phyloP scores from a whole-genome alignment of 2,329 filamentous ascomycete species.

The Penicillium sp. region DNA sequence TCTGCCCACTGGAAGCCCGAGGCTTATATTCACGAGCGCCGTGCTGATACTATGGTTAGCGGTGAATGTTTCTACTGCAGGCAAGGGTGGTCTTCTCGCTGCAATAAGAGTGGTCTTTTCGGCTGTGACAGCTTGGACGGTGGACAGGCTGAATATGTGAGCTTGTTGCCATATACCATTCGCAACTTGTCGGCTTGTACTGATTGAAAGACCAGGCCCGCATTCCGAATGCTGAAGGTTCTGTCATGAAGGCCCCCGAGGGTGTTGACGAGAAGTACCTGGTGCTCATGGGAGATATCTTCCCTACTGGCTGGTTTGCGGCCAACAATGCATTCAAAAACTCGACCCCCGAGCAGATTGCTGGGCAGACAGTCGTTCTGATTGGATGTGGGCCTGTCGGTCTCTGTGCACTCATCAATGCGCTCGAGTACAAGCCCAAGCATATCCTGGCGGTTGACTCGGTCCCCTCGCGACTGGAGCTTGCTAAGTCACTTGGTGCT shows the following conservation, averaged over 20 bases:
- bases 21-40: background rate
- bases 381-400: slow-evolving; percentile 85
- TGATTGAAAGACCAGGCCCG: slow-evolving; percentile 51
- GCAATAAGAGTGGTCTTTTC: slow-evolving; percentile 66
- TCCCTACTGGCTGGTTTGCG: slow-evolving; percentile 79
- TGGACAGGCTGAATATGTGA: slow-evolving; percentile 72
- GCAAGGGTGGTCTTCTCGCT: slow-evolving; percentile 71
- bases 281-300: slow-evolving; percentile 89
- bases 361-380: slow-evolving; percentile 68
- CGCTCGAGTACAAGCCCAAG: slow-evolving; percentile 70
- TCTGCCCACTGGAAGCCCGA: background rate
- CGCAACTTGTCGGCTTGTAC: slow-evolving; percentile 4
- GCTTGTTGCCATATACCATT: slow-evolving; percentile 10
- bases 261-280: slow-evolving; percentile 70
- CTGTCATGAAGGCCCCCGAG: slow-evolving; percentile 68
- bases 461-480: slow-evolving; percentile 67
- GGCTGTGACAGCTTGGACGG: slow-evolving; percentile 68
- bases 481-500: slow-evolving; percentile 70
- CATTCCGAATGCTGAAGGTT: slow-evolving; percentile 75
- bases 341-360: slow-evolving; percentile 55
- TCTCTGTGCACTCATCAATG: slow-evolving; percentile 75
- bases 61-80: slow-evolving; percentile 81
- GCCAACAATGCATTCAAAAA: slow-evolving; percentile 71
- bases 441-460: slow-evolving; percentile 76
- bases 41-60: slow-evolving; percentile 35